Evolutionary conservation across 257 asterid species (phyloP).

Genomic region (Solanum appendiculatum): DNA sequence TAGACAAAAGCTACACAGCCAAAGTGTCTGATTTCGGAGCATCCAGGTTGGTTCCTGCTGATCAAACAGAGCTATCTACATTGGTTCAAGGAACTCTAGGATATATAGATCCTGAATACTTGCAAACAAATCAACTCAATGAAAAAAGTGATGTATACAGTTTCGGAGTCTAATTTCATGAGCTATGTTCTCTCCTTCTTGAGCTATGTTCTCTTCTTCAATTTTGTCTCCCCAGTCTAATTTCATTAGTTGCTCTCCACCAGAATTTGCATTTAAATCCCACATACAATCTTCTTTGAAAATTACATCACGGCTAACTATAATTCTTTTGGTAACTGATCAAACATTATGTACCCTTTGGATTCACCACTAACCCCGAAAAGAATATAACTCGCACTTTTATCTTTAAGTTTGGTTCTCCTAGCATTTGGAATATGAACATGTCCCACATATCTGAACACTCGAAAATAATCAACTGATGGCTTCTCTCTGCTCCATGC

Average conservation of each 20-base stretch:
- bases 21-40: slow-evolving; percentile 27
- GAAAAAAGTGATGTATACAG: slow-evolving; percentile 38
- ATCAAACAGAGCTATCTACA: slow-evolving; percentile 6
- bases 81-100: slow-evolving; percentile 33
- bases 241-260: neutral
- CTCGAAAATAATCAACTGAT: neutral
- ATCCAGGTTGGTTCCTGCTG: slow-evolving; percentile 18
- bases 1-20: slow-evolving; percentile 18
- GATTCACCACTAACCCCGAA: neutral
- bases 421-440: neutral
- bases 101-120: slow-evolving; percentile 31
- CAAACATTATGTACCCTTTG: neutral
- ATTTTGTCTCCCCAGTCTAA: neutral
- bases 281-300: too few species aligned
- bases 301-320: too few species aligned
- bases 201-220: too few species aligned
- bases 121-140: slow-evolving; percentile 13
- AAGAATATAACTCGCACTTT: neutral
- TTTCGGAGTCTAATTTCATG: too few species aligned
- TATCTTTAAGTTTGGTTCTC: neutral
- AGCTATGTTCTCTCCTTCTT: too few species aligned
- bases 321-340: neutral
- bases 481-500: neutral
- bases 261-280: too few species aligned
- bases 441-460: neutral